Base-by-base conservation (phyloP, 768 basidiomycete species). In the Tricholoma furcatifolium region DNA sequence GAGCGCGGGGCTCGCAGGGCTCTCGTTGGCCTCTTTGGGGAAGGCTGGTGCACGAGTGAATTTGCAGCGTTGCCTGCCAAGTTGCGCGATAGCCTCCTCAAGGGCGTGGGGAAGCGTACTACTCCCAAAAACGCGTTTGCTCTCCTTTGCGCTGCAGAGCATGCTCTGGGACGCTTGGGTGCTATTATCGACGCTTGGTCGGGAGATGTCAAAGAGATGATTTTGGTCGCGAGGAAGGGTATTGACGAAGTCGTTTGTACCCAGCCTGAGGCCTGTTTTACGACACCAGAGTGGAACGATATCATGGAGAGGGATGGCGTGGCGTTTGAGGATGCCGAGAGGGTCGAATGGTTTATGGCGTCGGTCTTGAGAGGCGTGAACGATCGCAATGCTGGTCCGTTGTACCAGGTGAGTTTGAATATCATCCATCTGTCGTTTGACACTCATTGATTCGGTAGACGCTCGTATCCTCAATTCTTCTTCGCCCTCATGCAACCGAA, bases 1-100 rank as follows among this genome's bases (percentile, higher is more conserved):
- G 86, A 90, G 36, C 75, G 83, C 4, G 86, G 86, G 0, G 84
- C 89, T 0, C 76, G 89, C 11, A 75, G 85, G 5, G 91, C 88
- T 11, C 74, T 98, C 6, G 85, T 94, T 0, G 85, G 86, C 0
- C 77, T 91, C 27, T 98, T 91, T 62, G 93, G 92, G 4, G 89
- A 92, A 57, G 88, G 89, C 2, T 97, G 94, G 95, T 87, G 84
- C 67, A 87, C 82, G 0, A 67, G 80, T 34, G 93, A 97, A 50
- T 90, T 98, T 60, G 89, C 89, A 0, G 67, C 70, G 0, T 74
- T 96, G 2, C 76, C 84, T 2, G 77, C 76, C 51, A 85, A 85
- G 57, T 75, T 83, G 17, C 79, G 88, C 35, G 84, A 88, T 20
- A 73, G 71, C 12, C 71, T 95, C 7, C 70, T 94, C n/a, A 84